Evolutionary conservation across 176 grass and related monocot genomes (phyloP).

Genomic region (Raddia guianensis): DNA sequence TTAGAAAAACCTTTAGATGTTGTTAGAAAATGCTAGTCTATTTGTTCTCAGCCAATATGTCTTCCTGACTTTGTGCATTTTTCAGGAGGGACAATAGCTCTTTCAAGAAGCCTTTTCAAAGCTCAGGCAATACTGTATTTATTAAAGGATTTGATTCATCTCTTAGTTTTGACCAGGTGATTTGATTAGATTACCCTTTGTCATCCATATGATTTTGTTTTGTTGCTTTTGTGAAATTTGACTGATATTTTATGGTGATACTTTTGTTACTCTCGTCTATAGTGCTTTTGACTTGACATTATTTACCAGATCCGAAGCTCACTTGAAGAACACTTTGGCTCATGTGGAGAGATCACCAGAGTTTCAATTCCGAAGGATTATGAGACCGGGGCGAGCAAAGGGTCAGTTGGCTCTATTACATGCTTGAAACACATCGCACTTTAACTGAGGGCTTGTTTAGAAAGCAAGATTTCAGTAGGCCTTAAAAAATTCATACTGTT

Average conservation of each 20-base stretch:
- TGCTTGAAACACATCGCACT: neutral
- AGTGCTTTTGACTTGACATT: neutral
- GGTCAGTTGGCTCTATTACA: slow-evolving; percentile 47
- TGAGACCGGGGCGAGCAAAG: slow-evolving; percentile 61
- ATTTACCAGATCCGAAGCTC: slow-evolving; percentile 54
- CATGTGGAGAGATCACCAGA: slow-evolving; percentile 67
- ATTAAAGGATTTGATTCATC: slow-evolving; percentile 70
- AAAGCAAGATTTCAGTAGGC: neutral
- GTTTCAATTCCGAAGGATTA: slow-evolving; percentile 75
- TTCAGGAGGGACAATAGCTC: slow-evolving; percentile 62
- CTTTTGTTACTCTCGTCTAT: neutral
- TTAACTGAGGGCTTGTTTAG: neutral
- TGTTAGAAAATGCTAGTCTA: neutral
- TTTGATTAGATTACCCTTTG: neutral
- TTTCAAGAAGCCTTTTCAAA: slow-evolving; percentile 50
- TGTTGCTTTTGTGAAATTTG: neutral
- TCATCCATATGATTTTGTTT: neutral
- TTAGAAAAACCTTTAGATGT: neutral
- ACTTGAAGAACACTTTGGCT: slow-evolving; percentile 67
- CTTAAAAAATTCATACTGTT: neutral
- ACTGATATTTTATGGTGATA: no score
- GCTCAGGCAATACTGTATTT: slow-evolving; percentile 59
- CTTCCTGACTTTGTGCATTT: neutral
- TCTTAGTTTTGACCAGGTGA: slow-evolving; percentile 60
- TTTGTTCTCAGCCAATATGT: neutral